These are phyloP conservation scores for Backusella mclennaniae DNA, from an alignment of 192 early-diverging fungal species.

Conservation along the genomic window DNA sequence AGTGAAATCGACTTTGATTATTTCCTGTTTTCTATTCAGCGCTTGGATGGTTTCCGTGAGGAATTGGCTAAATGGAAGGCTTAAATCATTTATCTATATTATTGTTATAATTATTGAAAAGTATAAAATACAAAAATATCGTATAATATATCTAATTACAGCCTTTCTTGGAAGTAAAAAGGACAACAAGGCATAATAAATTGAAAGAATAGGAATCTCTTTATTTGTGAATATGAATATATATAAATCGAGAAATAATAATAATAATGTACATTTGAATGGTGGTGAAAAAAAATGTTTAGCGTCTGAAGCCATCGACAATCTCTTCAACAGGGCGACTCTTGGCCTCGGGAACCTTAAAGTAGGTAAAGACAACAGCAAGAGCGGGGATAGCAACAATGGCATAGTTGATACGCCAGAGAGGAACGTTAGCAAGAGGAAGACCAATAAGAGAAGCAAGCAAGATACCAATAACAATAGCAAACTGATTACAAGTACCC, in stretches of 20 bases:
- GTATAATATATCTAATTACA: too few relatives aligned
- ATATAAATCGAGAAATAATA: not conserved
- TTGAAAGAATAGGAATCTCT: not conserved
- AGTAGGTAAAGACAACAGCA: not conserved
- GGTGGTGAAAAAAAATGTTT: not conserved
- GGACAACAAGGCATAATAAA: too few relatives aligned
- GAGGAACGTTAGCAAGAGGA: too few relatives aligned
- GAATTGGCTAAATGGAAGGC: slow-evolving; percentile 22
- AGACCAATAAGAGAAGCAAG: too few relatives aligned
- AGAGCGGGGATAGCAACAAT: slow-evolving; percentile 28
- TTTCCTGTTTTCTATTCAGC: slow-evolving; percentile 58
- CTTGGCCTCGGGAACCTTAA: slow-evolving; percentile 52
- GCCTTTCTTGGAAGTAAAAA: too few relatives aligned
- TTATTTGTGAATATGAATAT: not conserved
- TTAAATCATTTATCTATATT: not conserved
- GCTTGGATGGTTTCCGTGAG: slow-evolving; percentile 44
- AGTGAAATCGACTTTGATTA: slow-evolving; percentile 82
- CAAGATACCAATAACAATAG: too few relatives aligned
- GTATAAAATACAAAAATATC: not conserved
- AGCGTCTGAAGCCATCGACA: slow-evolving; percentile 13
- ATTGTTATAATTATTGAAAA: not conserved
- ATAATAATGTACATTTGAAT: not conserved
- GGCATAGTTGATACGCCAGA: not conserved
- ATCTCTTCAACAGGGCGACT: slow-evolving; percentile 57
- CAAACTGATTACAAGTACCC: too few relatives aligned